Evolutionary conservation across 176 grass and related monocot species (phyloP).

Genomic region (Bromus sterilis): DNA sequence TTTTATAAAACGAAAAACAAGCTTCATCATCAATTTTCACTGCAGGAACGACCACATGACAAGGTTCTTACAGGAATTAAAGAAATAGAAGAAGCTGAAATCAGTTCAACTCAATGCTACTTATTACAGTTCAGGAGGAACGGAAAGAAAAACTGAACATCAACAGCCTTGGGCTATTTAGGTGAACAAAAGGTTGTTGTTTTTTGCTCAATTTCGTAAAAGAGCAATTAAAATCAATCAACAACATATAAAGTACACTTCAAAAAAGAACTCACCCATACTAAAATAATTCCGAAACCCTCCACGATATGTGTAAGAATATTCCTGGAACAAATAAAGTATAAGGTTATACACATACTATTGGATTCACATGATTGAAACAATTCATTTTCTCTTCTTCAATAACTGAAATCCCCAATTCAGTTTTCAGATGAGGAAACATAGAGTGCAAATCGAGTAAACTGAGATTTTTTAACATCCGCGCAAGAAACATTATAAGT

Average conservation of each 20-base stretch:
- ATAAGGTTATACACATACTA: conserved; percentile 10
- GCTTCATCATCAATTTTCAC: neutral
- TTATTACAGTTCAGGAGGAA: too few species aligned
- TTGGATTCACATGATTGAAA: neutral
- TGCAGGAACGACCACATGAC: neutral
- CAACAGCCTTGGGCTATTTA: neutral
- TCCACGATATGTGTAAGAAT: conserved; percentile 71
- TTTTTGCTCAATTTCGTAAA: neutral
- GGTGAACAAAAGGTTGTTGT: neutral
- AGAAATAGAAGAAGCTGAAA: neutral
- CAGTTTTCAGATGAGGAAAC: neutral
- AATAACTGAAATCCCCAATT: neutral
- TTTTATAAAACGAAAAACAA: neutral
- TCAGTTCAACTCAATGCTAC: neutral
- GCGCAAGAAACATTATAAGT: neutral
- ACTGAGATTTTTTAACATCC: neutral
- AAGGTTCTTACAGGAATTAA: neutral
- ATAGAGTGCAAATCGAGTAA: neutral
- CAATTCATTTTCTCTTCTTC: neutral
- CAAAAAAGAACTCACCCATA: conserved; percentile 68
- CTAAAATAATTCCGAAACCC: conserved; percentile 99
- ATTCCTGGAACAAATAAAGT: conserved; percentile 41
- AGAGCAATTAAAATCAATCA: neutral
- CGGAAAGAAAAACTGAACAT: too few species aligned
- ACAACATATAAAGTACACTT: conserved; percentile 9